Conservation (phyloP, 2,329 filamentous ascomycete genomes). For the Aplosporella prunicola region DNA sequence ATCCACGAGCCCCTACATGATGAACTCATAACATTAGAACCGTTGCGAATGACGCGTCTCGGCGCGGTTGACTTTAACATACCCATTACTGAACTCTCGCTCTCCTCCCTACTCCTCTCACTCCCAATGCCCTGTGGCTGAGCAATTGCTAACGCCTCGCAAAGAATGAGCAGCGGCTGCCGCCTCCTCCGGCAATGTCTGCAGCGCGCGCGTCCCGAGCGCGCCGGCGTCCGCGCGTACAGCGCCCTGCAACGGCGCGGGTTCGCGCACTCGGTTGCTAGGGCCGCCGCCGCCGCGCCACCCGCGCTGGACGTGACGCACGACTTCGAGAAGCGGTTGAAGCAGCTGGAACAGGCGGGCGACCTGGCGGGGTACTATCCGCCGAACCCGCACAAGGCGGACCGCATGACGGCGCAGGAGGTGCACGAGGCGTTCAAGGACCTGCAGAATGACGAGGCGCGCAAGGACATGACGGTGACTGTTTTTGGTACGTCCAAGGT, state of each 20-base stretch:
- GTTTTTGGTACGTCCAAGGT: slow-evolving; percentile 24
- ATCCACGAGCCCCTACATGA: slow-evolving; percentile 8
- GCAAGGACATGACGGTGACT: slow-evolving; percentile 21
- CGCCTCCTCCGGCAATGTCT: slow-evolving; percentile 50
- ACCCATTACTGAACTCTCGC: slow-evolving; percentile 27
- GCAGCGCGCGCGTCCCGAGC: slow-evolving; percentile 35
- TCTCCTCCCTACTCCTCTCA: not conserved
- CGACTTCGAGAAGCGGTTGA: slow-evolving; percentile 42
- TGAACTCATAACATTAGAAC: slow-evolving; percentile 41
- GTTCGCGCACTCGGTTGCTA: slow-evolving; percentile 16
- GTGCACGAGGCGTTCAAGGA: slow-evolving; percentile 21
- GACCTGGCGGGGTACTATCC: slow-evolving; percentile 49
- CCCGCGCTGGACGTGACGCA: slow-evolving; percentile 14
- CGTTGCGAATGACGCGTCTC: slow-evolving; percentile 58
- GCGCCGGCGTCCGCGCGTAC: slow-evolving; percentile 38
- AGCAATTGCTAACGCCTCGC: slow-evolving; percentile 33
- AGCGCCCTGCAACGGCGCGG: slow-evolving; percentile 30
- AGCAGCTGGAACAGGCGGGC: slow-evolving; percentile 41
- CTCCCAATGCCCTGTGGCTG: slow-evolving; percentile 2
- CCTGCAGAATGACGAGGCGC: slow-evolving; percentile 19
- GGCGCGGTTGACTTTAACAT: slow-evolving; percentile 43
- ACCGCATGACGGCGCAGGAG: slow-evolving; percentile 13
- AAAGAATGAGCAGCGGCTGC: slow-evolving; percentile 40
- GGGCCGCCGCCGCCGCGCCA: slow-evolving; percentile 7
- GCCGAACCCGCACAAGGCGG: slow-evolving; percentile 13